Conservation (phyloP, 768 basidiomycete species). For the Lactarius pseudohatsudake region DNA sequence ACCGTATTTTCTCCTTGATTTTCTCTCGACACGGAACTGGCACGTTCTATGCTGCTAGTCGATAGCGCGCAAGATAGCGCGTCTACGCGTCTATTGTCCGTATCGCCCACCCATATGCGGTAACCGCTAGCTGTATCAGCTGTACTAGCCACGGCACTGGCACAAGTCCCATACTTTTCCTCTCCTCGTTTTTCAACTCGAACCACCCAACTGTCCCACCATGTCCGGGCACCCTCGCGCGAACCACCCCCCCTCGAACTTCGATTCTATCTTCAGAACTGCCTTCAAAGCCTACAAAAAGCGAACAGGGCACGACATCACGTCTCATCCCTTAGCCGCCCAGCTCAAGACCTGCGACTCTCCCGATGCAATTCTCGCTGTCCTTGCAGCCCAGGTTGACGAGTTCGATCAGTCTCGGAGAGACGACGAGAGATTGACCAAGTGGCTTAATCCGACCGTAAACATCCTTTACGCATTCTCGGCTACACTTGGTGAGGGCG, state of each 20-base stretch:
- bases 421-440: neutral
- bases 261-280: neutral
- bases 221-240: too few species aligned
- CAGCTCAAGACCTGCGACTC: neutral
- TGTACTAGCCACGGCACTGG: too few species aligned
- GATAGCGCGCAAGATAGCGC: too few species aligned
- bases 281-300: neutral
- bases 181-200: too few species aligned
- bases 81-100: too few species aligned
- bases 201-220: too few species aligned
- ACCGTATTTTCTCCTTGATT: too few species aligned
- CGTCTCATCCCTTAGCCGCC: neutral
- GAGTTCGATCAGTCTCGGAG: neutral
- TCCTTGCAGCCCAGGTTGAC: neutral
- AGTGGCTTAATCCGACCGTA: neutral
- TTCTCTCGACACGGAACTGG: too few species aligned
- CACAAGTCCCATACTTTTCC: too few species aligned
- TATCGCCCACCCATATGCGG: too few species aligned
- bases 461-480: conserved; percentile 4
- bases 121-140: too few species aligned
- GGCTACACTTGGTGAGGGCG: neutral
- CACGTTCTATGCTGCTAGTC: too few species aligned
- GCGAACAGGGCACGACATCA: neutral
- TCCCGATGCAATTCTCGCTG: neutral
- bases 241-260: neutral